A percentile compares a stretch with the other conserved stretches of the same genome.
Conservation (phyloP, 352 stramenopile species). For the Globisporangium ultimum region DNA sequence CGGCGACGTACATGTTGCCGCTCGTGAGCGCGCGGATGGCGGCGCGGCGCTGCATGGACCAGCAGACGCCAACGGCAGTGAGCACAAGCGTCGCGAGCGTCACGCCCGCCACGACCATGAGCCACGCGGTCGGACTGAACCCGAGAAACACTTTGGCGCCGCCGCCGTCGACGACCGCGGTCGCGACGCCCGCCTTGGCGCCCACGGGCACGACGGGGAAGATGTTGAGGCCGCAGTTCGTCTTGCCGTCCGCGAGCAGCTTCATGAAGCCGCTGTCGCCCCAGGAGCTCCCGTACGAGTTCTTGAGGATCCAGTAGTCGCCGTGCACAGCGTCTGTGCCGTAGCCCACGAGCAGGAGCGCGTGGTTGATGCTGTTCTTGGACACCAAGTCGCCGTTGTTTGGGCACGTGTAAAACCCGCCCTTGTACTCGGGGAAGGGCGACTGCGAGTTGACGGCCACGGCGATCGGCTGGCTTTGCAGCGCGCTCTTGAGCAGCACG, state of each 20-base stretch:
- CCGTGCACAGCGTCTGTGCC: constrained; percentile 28
- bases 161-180: constrained; percentile 46
- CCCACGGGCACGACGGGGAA: constrained; percentile 67
- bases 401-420: constrained; percentile 61
- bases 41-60: constrained; percentile 6
- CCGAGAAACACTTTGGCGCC: constrained; percentile 35
- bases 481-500: constrained; percentile 44
- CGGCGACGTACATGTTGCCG: constrained; percentile 21
- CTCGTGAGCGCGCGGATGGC: constrained; percentile 9
- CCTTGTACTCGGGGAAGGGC: constrained; percentile 60
- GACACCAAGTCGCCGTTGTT: constrained; percentile 50
- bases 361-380: constrained; percentile 68
- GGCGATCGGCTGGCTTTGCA: constrained; percentile 60
- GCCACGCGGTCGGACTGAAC: constrained; percentile 29
- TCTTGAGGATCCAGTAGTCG: constrained; percentile 83
- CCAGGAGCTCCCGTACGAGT: constrained; percentile 72
- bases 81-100: constrained; percentile 28
- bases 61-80: constrained; percentile 30
- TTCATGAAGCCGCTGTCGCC: constrained; percentile 62
- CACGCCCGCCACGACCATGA: constrained; percentile 23
- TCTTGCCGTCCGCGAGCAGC: constrained; percentile 53
- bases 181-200: constrained; percentile 31
- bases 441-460: constrained; percentile 71
- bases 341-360: constrained; percentile 68
- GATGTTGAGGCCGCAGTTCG: constrained; percentile 74